These are phyloP conservation scores for Aegilops umbellulata DNA, from an alignment of 176 grass and related monocot species.

Conservation along the genomic window DNA sequence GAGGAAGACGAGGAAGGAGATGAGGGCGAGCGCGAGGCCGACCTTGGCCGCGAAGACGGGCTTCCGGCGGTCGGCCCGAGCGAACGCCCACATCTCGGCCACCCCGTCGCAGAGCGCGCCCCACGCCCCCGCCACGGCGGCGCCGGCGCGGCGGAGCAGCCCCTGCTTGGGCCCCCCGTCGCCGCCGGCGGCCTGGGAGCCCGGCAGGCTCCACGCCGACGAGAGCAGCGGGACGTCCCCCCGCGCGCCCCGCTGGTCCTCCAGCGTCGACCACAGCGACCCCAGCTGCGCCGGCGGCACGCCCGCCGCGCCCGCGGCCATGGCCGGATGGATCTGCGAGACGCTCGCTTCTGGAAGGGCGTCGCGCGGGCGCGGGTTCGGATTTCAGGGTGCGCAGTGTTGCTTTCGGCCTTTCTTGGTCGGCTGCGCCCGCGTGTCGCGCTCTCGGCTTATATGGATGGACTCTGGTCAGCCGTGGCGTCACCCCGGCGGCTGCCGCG, in stretches of 20 bases:
- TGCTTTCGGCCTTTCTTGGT: background rate
- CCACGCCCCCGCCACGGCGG: conserved; percentile 6
- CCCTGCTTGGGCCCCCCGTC: conserved; percentile 18
- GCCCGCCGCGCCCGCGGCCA: background rate
- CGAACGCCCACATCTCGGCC: conserved; percentile 52
- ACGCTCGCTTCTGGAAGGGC: background rate
- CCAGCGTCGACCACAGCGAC: conserved; percentile 50
- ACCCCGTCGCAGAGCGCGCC: background rate
- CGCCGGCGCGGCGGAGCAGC: conserved; percentile 4
- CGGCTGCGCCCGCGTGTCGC: too few relatives aligned
- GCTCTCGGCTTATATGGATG: background rate
- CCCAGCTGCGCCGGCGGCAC: conserved; percentile 22
- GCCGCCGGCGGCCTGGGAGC: background rate
- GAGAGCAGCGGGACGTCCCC: conserved; percentile 37
- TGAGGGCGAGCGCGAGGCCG: conserved; percentile 56
- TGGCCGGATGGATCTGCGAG: background rate
- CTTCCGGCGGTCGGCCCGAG: conserved; percentile 64
- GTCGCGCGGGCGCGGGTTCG: too few relatives aligned
- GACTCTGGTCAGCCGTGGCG: background rate
- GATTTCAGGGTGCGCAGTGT: background rate
- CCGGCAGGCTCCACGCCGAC: conserved; percentile 33
- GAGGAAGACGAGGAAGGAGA: conserved; percentile 80
- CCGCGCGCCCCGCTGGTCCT: conserved; percentile 40
- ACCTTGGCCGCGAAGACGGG: conserved; percentile 75
- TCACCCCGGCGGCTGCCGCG: background rate